phyloP scores from a whole-genome alignment of 768 basidiomycete genomes.

The Ramaria sp. region DNA sequence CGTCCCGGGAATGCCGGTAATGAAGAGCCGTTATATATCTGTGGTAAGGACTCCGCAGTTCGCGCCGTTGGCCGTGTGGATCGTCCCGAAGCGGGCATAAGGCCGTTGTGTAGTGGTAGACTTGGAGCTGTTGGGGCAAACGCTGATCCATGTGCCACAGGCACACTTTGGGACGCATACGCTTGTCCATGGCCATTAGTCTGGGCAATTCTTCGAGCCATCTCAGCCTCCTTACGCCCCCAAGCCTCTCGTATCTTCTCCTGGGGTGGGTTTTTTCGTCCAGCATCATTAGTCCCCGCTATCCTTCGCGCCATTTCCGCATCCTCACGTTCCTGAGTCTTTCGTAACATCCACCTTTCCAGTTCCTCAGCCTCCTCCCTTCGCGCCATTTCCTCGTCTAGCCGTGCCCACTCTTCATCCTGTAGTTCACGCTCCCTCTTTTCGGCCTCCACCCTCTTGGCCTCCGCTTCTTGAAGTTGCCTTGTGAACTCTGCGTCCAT shows the following conservation, averaged over 20 bases:
- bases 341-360: not conserved
- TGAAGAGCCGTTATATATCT: not conserved
- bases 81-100: not conserved
- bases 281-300: not conserved
- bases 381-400: not conserved
- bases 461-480: not conserved
- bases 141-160: too few species aligned
- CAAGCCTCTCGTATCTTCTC: not conserved
- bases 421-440: not conserved
- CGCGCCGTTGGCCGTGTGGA: not conserved
- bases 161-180: too few species aligned
- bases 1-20: not conserved
- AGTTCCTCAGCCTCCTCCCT: not conserved
- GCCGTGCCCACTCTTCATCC: not conserved
- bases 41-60: not conserved
- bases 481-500: not conserved
- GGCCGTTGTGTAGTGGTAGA: too few species aligned
- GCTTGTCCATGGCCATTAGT: too few species aligned
- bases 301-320: slow-evolving; percentile 4
- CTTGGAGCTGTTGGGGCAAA: too few species aligned
- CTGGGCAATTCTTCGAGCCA: not conserved
- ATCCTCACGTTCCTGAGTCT: slow-evolving; percentile 1
- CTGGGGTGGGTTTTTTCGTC: not conserved
- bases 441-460: not conserved
- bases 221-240: not conserved